Percentiles rank a stretch among this genome's conserved stretches.
Evolutionary conservation across 768 basidiomycete genomes (phyloP).

Genomic region (Boletellus emodensis): DNA sequence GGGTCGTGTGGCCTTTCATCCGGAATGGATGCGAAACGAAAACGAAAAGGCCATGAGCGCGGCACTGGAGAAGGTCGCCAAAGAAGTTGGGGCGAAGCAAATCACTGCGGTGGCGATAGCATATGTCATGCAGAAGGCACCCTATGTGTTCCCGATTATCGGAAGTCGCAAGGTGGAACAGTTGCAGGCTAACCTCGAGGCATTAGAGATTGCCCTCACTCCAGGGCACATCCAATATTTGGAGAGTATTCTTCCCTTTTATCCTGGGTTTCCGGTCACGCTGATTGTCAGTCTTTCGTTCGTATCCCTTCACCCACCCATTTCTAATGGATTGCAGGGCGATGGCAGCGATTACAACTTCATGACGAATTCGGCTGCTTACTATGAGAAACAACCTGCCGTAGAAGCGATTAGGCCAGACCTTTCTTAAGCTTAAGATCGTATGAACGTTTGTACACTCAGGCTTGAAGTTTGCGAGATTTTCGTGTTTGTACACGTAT

Average conservation of each 20-base stretch:
- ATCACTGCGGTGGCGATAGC: conserved; percentile 40
- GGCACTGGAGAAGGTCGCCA: conserved; percentile 38
- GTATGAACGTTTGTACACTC: too few species aligned
- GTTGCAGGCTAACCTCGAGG: conserved; percentile 39
- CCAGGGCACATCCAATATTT: conserved; percentile 36
- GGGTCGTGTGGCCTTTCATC: conserved; percentile 29
- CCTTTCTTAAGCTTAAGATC: neutral
- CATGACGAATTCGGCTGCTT: conserved; percentile 12
- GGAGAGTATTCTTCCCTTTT: conserved; percentile 35
- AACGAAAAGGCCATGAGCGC: conserved; percentile 30
- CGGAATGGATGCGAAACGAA: conserved; percentile 34
- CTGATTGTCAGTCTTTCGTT: conserved; percentile 28
- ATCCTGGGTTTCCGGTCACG: conserved; percentile 37
- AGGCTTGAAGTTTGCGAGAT: too few species aligned
- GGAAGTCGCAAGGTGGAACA: conserved; percentile 45
- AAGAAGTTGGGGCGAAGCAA: conserved; percentile 35
- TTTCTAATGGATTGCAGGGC: conserved; percentile 12
- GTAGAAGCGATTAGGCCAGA: conserved; percentile 7
- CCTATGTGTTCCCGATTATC: conserved; percentile 42
- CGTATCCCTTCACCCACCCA: neutral
- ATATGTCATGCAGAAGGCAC: conserved; percentile 45
- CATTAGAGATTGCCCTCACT: conserved; percentile 38
- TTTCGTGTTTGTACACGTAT: too few species aligned
- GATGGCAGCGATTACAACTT: conserved; percentile 23
- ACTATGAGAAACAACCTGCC: conserved; percentile 23